Conservation (phyloP, 768 basidiomycete species). For the Tulasnella sp. region DNA sequence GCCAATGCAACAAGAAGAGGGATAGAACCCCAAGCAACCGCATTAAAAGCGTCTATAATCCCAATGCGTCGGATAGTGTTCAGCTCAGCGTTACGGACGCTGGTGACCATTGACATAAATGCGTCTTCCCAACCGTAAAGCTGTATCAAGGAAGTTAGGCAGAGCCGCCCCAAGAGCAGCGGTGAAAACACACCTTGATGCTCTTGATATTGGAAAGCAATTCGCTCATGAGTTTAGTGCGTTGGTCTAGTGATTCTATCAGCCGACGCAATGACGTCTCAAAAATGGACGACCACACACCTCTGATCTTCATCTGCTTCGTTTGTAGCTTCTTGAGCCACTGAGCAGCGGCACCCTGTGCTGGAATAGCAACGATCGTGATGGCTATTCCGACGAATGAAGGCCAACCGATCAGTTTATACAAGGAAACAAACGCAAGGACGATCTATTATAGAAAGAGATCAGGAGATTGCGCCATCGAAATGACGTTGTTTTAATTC, state of each 20-base stretch:
- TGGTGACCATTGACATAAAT: constrained; percentile 75
- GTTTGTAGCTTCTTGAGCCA: constrained; percentile 77
- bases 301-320: constrained; percentile 88
- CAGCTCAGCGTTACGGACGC: constrained; percentile 81
- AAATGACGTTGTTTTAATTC: neutral
- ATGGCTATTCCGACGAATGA: constrained; percentile 87
- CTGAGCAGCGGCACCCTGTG: constrained; percentile 73
- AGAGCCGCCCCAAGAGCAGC: constrained; percentile 32
- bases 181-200: constrained; percentile 49
- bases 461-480: neutral
- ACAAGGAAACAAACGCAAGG: constrained; percentile 87
- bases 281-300: neutral
- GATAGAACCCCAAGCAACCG: constrained; percentile 61
- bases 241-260: constrained; percentile 33
- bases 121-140: constrained; percentile 95
- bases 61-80: constrained; percentile 84
- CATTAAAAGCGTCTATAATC: constrained; percentile 65
- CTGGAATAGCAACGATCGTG: constrained; percentile 78
- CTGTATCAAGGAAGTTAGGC: constrained; percentile 57
- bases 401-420: constrained; percentile 88
- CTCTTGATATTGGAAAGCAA: constrained; percentile 88
- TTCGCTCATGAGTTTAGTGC: constrained; percentile 78
- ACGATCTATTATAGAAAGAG: constrained; percentile 56
- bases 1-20: constrained; percentile 64
- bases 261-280: neutral